A percentile compares a stretch with the other conserved stretches of the same genome.
These are phyloP conservation scores for Talaromyces sp. DNA, from an alignment of 2,329 filamentous ascomycete species.

Conservation along the genomic window DNA sequence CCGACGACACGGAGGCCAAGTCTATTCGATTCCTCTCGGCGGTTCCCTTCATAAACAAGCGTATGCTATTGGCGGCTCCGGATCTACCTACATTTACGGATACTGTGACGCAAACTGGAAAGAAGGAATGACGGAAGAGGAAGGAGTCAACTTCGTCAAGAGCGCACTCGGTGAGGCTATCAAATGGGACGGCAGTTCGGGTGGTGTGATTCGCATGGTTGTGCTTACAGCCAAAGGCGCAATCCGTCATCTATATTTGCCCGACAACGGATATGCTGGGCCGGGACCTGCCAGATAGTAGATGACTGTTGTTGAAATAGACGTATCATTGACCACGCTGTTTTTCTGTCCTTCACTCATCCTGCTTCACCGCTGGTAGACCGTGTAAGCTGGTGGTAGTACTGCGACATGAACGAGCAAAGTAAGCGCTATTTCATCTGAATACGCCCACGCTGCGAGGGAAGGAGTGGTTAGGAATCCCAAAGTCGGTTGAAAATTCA, in stretches of 20 bases:
- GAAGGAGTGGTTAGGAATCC: background rate
- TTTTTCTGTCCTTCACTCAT: conserved; percentile 17
- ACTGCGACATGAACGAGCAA: background rate
- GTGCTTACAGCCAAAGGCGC: conserved; percentile 88
- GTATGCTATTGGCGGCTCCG: conserved; percentile 93
- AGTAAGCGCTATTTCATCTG: background rate
- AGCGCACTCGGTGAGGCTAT: conserved; percentile 87
- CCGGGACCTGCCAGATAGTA: conserved; percentile 51
- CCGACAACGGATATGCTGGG: conserved; percentile 81
- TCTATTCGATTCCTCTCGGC: conserved; percentile 94
- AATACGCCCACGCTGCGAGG: background rate
- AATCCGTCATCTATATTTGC: conserved; percentile 90
- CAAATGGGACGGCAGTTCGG: conserved; percentile 98
- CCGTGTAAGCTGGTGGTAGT: background rate
- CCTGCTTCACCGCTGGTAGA: background rate
- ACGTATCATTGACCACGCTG: conserved; percentile 19
- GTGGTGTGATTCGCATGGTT: conserved; percentile 96
- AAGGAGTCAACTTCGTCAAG: conserved; percentile 91
- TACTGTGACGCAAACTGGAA: conserved; percentile 97
- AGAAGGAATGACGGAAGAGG: conserved; percentile 88
- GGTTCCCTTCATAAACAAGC: conserved; percentile 96
- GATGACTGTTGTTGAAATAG: background rate
- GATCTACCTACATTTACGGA: conserved; percentile 98
- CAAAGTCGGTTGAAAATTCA: background rate
- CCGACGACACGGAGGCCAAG: conserved; percentile 88